phyloP scores from a whole-genome alignment of 768 basidiomycete species.

The Naganishia friedmannii region DNA sequence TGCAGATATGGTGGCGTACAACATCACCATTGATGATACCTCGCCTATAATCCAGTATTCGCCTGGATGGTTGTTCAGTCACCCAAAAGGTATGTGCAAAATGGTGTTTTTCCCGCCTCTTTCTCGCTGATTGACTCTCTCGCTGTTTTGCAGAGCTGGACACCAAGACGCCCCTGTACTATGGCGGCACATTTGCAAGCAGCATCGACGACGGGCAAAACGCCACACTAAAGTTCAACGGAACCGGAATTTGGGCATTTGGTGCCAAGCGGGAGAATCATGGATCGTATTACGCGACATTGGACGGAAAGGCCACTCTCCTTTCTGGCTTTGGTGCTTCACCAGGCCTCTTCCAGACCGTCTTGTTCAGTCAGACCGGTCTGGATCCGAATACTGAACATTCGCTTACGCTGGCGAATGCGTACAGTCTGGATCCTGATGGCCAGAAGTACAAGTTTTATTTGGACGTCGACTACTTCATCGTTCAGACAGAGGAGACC shows the following conservation, averaged over 20 bases:
- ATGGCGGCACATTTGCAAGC: neutral
- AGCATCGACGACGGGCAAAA: neutral
- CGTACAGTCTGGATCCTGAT: neutral
- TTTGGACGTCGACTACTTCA: slow-evolving; percentile 20
- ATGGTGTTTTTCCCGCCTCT: neutral
- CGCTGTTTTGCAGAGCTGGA: neutral
- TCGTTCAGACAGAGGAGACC: slow-evolving; percentile 8
- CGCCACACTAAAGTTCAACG: slow-evolving; percentile 19
- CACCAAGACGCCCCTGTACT: slow-evolving; percentile 9
- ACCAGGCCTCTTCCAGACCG: neutral
- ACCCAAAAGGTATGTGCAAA: neutral
- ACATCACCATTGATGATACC: slow-evolving; percentile 27
- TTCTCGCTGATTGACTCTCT: neutral
- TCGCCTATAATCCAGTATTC: slow-evolving; percentile 25
- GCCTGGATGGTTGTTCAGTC: slow-evolving; percentile 3
- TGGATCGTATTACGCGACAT: slow-evolving; percentile 11
- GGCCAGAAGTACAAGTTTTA: neutral
- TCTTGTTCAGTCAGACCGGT: slow-evolving; percentile 9
- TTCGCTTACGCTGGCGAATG: slow-evolving; percentile 11
- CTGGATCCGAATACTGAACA: slow-evolving; percentile 23
- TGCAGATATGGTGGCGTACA: slow-evolving; percentile 13
- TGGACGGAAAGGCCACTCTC: slow-evolving; percentile 3
- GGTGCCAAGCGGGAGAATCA: slow-evolving; percentile 18
- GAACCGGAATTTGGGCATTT: slow-evolving; percentile 25
- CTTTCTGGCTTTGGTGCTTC: neutral